Conservation (phyloP, 2,329 filamentous ascomycete genomes). For the Aspergillus vadensis region DNA sequence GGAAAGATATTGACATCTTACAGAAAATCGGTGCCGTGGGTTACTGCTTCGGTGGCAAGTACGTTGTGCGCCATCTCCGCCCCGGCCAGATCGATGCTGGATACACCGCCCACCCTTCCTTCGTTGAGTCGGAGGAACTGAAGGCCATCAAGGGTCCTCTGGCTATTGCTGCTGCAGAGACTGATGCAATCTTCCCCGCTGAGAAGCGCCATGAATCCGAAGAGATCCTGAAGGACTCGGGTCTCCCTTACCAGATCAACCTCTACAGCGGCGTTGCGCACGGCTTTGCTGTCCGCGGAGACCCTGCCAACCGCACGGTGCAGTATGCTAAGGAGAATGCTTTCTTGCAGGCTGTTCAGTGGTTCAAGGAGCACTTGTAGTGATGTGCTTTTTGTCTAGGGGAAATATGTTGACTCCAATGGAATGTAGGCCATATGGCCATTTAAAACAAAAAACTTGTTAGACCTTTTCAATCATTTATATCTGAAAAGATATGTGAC, state of each 20-base stretch:
- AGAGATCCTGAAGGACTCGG: slow-evolving; percentile 56
- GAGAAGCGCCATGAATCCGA: slow-evolving; percentile 64
- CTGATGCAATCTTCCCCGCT: slow-evolving; percentile 61
- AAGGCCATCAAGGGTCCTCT: slow-evolving; percentile 21
- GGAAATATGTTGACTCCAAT: too few relatives aligned
- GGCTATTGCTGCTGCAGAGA: slow-evolving; percentile 46
- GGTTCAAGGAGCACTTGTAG: slow-evolving; percentile 51
- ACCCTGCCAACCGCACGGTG: slow-evolving; percentile 56
- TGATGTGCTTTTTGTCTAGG: background rate
- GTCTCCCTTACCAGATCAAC: slow-evolving; percentile 68
- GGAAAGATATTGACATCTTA: slow-evolving; percentile 4
- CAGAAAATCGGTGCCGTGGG: slow-evolving; percentile 48
- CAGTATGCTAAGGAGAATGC: slow-evolving; percentile 75
- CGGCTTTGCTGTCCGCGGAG: slow-evolving; percentile 70
- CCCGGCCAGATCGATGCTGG: slow-evolving; percentile 20
- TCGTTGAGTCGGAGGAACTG: slow-evolving; percentile 22
- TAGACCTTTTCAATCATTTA: too few relatives aligned
- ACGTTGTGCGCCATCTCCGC: slow-evolving; percentile 39
- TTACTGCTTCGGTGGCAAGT: slow-evolving; percentile 57
- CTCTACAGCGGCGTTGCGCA: slow-evolving; percentile 69
- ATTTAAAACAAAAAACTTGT: too few relatives aligned
- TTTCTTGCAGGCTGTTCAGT: slow-evolving; percentile 71
- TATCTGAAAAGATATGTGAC: too few relatives aligned
- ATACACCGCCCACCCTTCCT: slow-evolving; percentile 25
- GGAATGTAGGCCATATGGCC: too few relatives aligned